Base-by-base conservation (phyloP, 495 filamentous ascomycete species). In the Neurospora sp. region DNA sequence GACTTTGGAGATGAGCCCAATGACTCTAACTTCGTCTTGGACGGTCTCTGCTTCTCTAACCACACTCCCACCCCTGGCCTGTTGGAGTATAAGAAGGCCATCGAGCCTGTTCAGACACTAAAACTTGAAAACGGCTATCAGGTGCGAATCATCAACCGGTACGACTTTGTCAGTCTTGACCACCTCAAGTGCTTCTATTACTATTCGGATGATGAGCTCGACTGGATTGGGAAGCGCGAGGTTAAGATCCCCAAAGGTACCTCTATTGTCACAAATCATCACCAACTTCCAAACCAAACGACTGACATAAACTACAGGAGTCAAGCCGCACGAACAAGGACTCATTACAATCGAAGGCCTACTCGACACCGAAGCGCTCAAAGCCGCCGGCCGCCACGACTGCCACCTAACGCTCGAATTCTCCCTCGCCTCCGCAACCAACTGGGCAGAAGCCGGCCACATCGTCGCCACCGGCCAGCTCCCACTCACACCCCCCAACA, bases 1-100 rank as follows among this genome's bases (percentile, higher is more conserved):
- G 91, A 93, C 73, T 92, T 92, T 79, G 88, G 86, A 14, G 91
- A 92, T 44, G 79, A 86, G n/a, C 91, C 90, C 1, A 89, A 93
- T 73, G 90, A 92, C 77, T 85, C 83, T 18, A 88, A 88, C 75
- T 93, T 92, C 75, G 89, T 91, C 42, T 82, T 91, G 80, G 91
- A 92, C 76, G 91, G 91, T 16, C 83, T 93, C 9, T 84, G 86
- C 39, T 82, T 83, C 70, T 90, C 88, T 0, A 82, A 86, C 53
- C 91, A 92, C 75, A 85, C 78, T 0, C 87, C 91, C 1, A 86
- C 83, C 0, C 89, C 89, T 0, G 91, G 89, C 0, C 79, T 92
- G 37, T 73, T 81, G 18, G 90, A 93, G 79, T 88, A 90, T 73
- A 87, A 87, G 73, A 91, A 91, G 74, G 87, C 85, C 6, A 89